Evolutionary conservation across 768 basidiomycete species (phyloP).

Genomic region (Sarcomyxa edulis): DNA sequence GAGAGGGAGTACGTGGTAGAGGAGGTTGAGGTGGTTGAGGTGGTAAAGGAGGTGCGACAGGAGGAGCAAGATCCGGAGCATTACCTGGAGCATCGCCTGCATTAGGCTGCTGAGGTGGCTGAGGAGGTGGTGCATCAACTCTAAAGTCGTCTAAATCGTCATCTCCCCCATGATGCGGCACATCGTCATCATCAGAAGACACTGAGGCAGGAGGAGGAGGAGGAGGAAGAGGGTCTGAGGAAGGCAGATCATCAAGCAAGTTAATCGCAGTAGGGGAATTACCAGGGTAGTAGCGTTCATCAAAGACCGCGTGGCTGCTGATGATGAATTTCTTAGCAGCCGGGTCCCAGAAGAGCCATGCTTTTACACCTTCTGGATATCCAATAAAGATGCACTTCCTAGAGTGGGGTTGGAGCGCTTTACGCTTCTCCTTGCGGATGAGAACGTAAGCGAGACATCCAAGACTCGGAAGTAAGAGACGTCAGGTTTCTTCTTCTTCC

Average conservation of each 20-base stretch:
- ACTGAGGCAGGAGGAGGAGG: conserved; percentile 3
- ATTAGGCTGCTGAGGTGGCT: too few relatives aligned
- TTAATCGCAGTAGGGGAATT: conserved; percentile 4
- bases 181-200: too few relatives aligned
- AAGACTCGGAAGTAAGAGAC: conserved; percentile 24
- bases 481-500: conserved; percentile 14
- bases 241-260: too few relatives aligned
- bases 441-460: conserved; percentile 34
- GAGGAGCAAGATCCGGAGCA: not conserved
- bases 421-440: conserved; percentile 27
- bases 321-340: conserved; percentile 19
- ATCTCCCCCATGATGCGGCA: conserved; percentile 20
- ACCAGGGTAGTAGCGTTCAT: conserved; percentile 25
- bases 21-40: too few relatives aligned
- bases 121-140: conserved; percentile 10
- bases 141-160: conserved; percentile 11
- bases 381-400: conserved; percentile 32
- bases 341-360: conserved; percentile 29
- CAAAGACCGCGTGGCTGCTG: conserved; percentile 22
- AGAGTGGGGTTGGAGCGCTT: conserved; percentile 18
- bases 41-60: not conserved
- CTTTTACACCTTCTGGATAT: conserved; percentile 25
- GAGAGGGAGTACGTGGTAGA: too few relatives aligned
- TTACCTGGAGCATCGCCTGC: conserved; percentile 1
- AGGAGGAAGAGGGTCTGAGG: conserved; percentile 8